Evolutionary conservation across 2,329 filamentous ascomycete genomes (phyloP).

Genomic region (Calonectria pseudoturangicola): DNA sequence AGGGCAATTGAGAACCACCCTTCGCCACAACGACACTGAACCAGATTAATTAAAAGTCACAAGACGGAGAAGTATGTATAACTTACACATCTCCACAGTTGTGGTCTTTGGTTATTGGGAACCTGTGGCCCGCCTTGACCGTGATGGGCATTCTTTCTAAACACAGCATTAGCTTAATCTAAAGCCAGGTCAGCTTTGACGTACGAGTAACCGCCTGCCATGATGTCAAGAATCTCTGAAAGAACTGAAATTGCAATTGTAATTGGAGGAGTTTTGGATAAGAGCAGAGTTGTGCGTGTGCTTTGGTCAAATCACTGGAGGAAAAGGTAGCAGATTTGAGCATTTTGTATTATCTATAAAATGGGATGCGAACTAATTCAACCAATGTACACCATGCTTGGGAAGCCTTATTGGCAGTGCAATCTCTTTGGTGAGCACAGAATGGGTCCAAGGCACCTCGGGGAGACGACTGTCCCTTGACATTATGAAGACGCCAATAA

Average conservation of each 20-base stretch:
- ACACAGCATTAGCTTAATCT: neutral
- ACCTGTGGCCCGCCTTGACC: too few species aligned
- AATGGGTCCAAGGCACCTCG: slow-evolving; percentile 6
- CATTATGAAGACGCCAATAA: neutral
- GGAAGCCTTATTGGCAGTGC: slow-evolving; percentile 2
- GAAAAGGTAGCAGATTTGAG: neutral
- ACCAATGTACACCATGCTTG: neutral
- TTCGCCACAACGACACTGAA: slow-evolving; percentile 12
- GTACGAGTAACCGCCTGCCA: slow-evolving; percentile 13
- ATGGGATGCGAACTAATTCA: slow-evolving; percentile 14
- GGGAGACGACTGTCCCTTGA: neutral
- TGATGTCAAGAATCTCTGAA: neutral
- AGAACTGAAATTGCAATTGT: neutral
- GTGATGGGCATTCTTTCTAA: neutral
- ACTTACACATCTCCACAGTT: slow-evolving; percentile 8
- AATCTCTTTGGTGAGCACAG: neutral
- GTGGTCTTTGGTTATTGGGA: neutral
- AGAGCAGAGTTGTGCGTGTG: neutral
- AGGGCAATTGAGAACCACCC: slow-evolving; percentile 13
- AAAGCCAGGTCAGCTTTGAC: neutral
- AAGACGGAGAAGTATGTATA: too few species aligned
- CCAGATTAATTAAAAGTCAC: neutral
- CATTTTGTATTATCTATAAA: neutral
- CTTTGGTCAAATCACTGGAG: neutral
- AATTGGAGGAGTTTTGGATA: neutral